These are phyloP conservation scores for Symbiodinium natans DNA, from an alignment of 73 alveolate genomes.

Conservation along the genomic window DNA sequence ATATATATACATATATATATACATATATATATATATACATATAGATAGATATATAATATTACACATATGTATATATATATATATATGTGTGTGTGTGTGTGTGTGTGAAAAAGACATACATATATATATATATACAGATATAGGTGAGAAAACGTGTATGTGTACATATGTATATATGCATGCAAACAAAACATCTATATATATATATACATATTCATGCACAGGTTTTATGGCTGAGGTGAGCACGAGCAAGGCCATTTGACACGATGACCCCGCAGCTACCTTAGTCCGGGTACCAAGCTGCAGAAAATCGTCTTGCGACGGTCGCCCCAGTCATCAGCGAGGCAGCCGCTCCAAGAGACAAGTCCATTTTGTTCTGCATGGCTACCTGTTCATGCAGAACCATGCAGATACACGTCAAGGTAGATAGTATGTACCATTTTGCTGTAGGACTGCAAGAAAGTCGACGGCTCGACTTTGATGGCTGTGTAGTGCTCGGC, in stretches of 20 bases:
- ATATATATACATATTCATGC: too few species aligned
- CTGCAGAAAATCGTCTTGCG: neutral
- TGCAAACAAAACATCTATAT: too few species aligned
- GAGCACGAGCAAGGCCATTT: conserved; percentile 42
- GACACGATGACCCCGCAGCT: conserved; percentile 78
- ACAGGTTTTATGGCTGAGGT: neutral
- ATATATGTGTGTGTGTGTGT: too few species aligned
- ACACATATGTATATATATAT: too few species aligned
- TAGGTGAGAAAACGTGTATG: too few species aligned
- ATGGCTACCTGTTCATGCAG: conserved; percentile 44
- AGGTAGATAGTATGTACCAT: neutral
- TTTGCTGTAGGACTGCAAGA: neutral
- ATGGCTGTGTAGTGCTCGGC: conserved; percentile 88
- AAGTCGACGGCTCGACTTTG: neutral
- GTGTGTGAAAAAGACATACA: too few species aligned
- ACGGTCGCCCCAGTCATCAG: neutral
- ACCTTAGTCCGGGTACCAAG: neutral
- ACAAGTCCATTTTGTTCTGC: conserved; percentile 86
- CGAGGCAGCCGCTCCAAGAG: conserved; percentile 25
- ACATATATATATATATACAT: too few species aligned
- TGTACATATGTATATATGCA: too few species aligned
- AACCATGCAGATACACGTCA: neutral
- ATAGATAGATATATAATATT: too few species aligned
- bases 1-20: too few species aligned
- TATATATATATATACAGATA: too few species aligned